Evolutionary conservation across 148 eudicot genomes (phyloP).

Genomic region (Vaccinium corymbosum): DNA sequence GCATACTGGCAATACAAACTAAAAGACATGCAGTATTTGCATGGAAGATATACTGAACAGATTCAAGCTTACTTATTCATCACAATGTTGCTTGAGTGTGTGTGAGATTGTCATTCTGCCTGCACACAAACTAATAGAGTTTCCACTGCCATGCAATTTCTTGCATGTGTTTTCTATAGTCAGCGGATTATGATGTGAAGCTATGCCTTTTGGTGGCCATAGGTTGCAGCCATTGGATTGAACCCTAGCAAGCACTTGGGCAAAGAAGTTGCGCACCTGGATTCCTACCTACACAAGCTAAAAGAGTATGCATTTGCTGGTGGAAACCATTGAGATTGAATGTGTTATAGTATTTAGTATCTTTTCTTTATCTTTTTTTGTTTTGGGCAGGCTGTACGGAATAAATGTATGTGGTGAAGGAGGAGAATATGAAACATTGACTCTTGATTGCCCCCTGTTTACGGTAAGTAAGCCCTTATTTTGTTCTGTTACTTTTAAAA

Average conservation of each 20-base stretch:
- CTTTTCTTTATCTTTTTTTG: neutral
- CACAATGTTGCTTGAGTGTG: neutral
- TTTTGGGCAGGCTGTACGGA: constrained; percentile 70
- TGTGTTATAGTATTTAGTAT: neutral
- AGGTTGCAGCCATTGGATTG: constrained; percentile 98
- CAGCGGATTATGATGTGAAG: constrained; percentile 7
- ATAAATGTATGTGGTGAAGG: constrained; percentile 98
- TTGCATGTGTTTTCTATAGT: neutral
- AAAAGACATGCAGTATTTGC: neutral
- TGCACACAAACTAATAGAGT: neutral
- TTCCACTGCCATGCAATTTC: neutral
- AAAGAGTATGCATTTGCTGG: constrained; percentile 48
- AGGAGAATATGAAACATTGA: constrained; percentile 95
- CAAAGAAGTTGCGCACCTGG: constrained; percentile 62
- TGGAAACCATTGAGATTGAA: neutral
- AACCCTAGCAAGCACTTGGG: constrained; percentile 87
- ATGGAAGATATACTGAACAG: neutral
- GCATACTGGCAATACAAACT: neutral
- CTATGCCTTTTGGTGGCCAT: constrained; percentile 6
- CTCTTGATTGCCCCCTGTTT: constrained; percentile 95
- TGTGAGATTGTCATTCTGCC: neutral
- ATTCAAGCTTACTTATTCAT: neutral
- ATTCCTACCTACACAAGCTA: constrained; percentile 67
- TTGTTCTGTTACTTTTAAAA: constrained; percentile 4
- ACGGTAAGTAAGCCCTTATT: constrained; percentile 42